Evolutionary conservation across 73 alveolate species (phyloP).

Genomic region (Paramecium biaurelia): DNA sequence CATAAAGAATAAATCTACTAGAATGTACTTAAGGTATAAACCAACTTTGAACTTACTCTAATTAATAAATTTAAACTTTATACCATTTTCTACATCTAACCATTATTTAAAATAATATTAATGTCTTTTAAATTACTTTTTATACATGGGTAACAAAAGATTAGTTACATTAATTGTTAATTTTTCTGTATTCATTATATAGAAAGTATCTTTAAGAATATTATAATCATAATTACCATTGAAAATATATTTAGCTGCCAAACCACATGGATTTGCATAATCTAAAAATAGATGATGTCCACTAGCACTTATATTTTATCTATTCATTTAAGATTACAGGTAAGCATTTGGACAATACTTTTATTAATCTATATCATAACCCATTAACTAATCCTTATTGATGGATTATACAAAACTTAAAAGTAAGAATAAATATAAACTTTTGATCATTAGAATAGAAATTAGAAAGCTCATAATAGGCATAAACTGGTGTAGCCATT

Average conservation of each 20-base stretch:
- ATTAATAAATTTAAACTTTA: neutral
- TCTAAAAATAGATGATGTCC: neutral
- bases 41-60: constrained; percentile 16
- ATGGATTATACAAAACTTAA: neutral
- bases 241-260: constrained; percentile 30
- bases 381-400: neutral
- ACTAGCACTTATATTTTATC: neutral
- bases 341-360: constrained; percentile 14
- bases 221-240: neutral
- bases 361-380: neutral
- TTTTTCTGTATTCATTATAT: neutral
- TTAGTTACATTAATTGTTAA: neutral
- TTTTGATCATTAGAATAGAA: constrained; percentile 9
- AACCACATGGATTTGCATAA: constrained; percentile 47
- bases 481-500: neutral
- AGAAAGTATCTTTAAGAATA: neutral
- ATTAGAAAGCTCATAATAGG: neutral
- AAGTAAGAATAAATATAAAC: neutral
- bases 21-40: neutral
- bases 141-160: neutral
- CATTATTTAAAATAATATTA: neutral
- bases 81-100: constrained; percentile 39
- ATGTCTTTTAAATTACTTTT: neutral
- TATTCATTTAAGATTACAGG: neutral
- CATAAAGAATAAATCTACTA: neutral